phyloP scores from a whole-genome alignment of 306 rosid species.

The Corylus americana region DNA sequence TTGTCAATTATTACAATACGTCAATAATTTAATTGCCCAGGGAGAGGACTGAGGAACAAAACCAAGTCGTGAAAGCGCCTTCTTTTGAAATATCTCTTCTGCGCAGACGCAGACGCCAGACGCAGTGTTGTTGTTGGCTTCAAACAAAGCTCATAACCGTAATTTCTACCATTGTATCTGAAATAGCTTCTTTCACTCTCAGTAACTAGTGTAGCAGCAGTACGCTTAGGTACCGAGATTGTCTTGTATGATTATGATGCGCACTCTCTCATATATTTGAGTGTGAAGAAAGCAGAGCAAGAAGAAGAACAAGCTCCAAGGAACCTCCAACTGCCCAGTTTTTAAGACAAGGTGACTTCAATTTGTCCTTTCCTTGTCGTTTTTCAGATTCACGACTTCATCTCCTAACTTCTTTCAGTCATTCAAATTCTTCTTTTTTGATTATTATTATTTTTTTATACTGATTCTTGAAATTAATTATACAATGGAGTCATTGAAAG shows the following conservation, averaged over 20 bases:
- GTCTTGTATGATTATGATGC: slow-evolving; percentile 17
- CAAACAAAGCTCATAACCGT: slow-evolving; percentile 14
- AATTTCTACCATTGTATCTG: background rate
- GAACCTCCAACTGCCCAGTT: background rate
- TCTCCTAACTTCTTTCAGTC: background rate
- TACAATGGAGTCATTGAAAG: slow-evolving; percentile 12
- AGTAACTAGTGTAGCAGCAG: slow-evolving; percentile 12
- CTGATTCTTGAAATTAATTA: background rate
- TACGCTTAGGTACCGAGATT: background rate
- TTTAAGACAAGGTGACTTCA: background rate
- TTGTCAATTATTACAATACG: background rate
- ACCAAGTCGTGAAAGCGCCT: slow-evolving; percentile 61
- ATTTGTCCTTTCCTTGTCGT: background rate
- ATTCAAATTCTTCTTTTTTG: slow-evolving; percentile 4
- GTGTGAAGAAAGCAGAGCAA: slow-evolving; percentile 12
- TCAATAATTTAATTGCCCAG: slow-evolving; percentile 17
- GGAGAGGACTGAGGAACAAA: background rate
- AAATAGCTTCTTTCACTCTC: slow-evolving; percentile 13
- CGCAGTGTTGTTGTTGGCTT: slow-evolving; percentile 11
- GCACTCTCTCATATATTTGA: slow-evolving; percentile 16
- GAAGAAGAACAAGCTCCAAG: slow-evolving; percentile 13
- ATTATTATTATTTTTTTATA: background rate
- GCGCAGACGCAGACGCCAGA: no score
- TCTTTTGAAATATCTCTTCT: background rate
- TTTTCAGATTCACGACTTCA: background rate